Conservation (phyloP, 2,329 filamentous ascomycete species). For the Aspergillus udagawae region DNA sequence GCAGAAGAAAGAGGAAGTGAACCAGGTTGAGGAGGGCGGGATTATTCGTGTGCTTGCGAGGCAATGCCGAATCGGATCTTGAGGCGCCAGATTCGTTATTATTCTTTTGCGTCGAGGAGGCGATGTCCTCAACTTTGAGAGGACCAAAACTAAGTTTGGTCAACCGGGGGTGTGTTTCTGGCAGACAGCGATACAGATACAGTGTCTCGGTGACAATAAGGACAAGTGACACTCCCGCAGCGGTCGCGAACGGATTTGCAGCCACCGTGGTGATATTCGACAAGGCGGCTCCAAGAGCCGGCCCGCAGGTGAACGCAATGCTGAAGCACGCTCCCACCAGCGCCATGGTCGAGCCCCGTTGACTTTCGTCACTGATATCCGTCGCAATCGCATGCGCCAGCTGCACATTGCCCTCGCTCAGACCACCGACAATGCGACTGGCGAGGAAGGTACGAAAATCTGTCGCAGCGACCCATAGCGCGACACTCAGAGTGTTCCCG, state of each 20-base stretch:
- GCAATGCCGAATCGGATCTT: slow-evolving; percentile 8
- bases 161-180: slow-evolving; percentile 72
- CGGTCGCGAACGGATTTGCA: slow-evolving; percentile 89
- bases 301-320: slow-evolving; percentile 94
- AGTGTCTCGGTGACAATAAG: slow-evolving; percentile 82
- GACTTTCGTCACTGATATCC: slow-evolving; percentile 83
- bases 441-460: slow-evolving; percentile 95
- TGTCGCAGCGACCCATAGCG: slow-evolving; percentile 87
- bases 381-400: slow-evolving; percentile 93
- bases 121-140: slow-evolving; percentile 13
- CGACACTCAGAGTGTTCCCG: slow-evolving; percentile 88
- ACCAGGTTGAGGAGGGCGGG: slow-evolving; percentile 76
- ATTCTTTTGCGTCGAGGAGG: neutral
- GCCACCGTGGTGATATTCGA: slow-evolving; percentile 72
- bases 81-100: neutral
- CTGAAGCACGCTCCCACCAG: slow-evolving; percentile 95
- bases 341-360: slow-evolving; percentile 88
- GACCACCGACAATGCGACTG: slow-evolving; percentile 84
- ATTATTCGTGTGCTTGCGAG: slow-evolving; percentile 67
- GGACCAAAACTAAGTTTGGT: slow-evolving; percentile 35
- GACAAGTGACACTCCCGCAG: slow-evolving; percentile 79
- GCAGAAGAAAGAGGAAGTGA: slow-evolving; percentile 88
- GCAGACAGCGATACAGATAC: slow-evolving; percentile 79
- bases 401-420: slow-evolving; percentile 97
- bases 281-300: slow-evolving; percentile 82